These are phyloP conservation scores for Adiantum capillusveneris DNA, from an alignment of 75 land plant species.

Conservation along the genomic window DNA sequence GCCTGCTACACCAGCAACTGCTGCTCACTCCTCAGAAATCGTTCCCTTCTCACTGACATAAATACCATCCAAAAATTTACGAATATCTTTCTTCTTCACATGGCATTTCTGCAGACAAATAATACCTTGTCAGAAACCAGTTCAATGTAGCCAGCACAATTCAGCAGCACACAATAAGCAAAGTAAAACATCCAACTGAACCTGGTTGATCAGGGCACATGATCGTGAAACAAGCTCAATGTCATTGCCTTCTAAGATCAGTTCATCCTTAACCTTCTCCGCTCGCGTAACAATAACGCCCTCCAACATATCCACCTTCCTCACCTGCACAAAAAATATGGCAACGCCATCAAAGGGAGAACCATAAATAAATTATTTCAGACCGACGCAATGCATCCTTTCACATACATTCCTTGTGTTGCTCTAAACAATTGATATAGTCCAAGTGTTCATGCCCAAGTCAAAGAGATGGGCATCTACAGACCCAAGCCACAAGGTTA, in stretches of 20 bases:
- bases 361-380: too few species aligned
- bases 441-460: background rate
- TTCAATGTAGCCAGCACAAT: conserved; percentile 1
- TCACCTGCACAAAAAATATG: conserved; percentile 34
- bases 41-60: conserved; percentile 81
- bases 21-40: conserved; percentile 15
- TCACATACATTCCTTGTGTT: background rate
- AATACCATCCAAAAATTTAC: conserved; percentile 82
- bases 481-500: background rate
- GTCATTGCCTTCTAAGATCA: too few species aligned
- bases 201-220: conserved; percentile 76
- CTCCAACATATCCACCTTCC: conserved; percentile 63
- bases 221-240: conserved; percentile 79
- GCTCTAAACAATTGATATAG: background rate
- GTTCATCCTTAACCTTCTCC: too few species aligned
- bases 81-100: conserved; percentile 85
- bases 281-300: conserved; percentile 53
- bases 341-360: background rate
- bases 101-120: conserved; percentile 64
- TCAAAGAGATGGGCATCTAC: background rate
- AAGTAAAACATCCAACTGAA: too few species aligned
- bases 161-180: background rate
- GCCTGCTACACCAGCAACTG: too few species aligned
- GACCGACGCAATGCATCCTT: background rate
- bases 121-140: background rate